Percentiles rank a stretch among this genome's conserved stretches.
These are phyloP conservation scores for Penicillium sp. DNA, from an alignment of 2,329 filamentous ascomycete species.

Conservation along the genomic window DNA sequence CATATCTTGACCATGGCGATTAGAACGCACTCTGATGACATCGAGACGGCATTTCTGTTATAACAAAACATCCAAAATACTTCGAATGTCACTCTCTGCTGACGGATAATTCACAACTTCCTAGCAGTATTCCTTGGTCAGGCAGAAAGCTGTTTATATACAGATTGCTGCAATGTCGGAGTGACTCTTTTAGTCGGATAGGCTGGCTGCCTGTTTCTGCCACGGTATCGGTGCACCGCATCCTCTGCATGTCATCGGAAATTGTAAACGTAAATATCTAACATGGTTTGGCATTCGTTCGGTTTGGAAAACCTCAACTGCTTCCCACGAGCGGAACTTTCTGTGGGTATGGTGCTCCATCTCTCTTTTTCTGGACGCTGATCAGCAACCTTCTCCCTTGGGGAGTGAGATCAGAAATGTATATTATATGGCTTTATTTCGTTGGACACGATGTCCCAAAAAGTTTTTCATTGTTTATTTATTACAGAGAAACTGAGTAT, in stretches of 20 bases:
- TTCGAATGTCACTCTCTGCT: too few species aligned
- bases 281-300: constrained; percentile 34
- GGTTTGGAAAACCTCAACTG: too few species aligned
- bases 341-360: too few species aligned
- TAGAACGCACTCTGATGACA: constrained; percentile 16
- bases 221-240: constrained; percentile 20
- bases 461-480: too few species aligned
- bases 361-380: too few species aligned
- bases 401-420: constrained; percentile 50
- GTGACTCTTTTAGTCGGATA: constrained; percentile 34
- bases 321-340: too few species aligned
- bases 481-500: too few species aligned
- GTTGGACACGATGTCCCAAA: too few species aligned
- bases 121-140: constrained; percentile 6
- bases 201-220: constrained; percentile 19
- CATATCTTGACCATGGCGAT: constrained; percentile 13
- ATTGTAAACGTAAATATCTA: constrained; percentile 44
- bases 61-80: too few species aligned
- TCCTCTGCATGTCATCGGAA: constrained; percentile 38
- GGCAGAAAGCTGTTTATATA: constrained; percentile 38
- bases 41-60: constrained; percentile 2
- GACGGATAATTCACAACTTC: constrained; percentile 9
- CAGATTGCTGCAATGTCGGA: constrained; percentile 27
- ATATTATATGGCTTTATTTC: constrained; percentile 52
- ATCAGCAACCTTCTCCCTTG: constrained; percentile 38